A percentile compares a stretch with the other conserved stretches of the same genome.
phyloP scores from a whole-genome alignment of 2,329 filamentous ascomycete genomes.

The Xylaria sp. region DNA sequence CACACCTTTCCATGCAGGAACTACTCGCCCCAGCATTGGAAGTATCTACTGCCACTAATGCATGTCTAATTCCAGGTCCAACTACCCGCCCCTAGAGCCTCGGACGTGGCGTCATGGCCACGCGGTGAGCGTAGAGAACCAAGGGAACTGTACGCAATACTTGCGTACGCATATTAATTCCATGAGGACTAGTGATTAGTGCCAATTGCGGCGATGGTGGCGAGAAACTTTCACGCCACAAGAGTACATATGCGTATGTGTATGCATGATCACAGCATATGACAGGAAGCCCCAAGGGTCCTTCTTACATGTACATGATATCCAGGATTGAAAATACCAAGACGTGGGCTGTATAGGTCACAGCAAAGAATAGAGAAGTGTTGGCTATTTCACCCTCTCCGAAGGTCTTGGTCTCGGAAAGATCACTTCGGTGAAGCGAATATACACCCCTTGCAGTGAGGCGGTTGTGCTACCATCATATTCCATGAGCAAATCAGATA shows the following conservation, averaged over 20 bases:
- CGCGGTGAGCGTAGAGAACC: conserved; percentile 1
- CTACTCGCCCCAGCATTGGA: background rate
- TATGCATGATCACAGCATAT: conserved; percentile 4
- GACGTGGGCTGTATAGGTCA: background rate
- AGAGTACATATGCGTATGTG: conserved; percentile 5
- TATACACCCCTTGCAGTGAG: background rate
- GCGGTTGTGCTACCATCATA: too few relatives aligned
- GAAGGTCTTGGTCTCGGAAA: background rate
- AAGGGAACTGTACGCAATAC: conserved; percentile 1
- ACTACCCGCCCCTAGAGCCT: conserved; percentile 17
- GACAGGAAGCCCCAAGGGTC: background rate
- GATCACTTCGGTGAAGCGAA: background rate
- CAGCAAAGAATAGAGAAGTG: background rate
- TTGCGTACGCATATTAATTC: background rate
- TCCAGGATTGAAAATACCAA: background rate
- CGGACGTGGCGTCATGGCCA: conserved; percentile 7
- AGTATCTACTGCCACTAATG: conserved; percentile 5
- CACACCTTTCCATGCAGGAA: conserved; percentile 14
- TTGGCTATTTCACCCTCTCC: background rate
- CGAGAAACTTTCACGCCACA: conserved; percentile 1
- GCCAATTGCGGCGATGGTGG: background rate
- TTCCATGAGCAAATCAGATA: background rate
- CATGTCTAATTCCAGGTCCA: conserved; percentile 1
- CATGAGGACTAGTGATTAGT: background rate
- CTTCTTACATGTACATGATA: conserved; percentile 5